Conservation (phyloP, 1,284 basidiomycete genomes). For the Leccinum ponderosum region DNA sequence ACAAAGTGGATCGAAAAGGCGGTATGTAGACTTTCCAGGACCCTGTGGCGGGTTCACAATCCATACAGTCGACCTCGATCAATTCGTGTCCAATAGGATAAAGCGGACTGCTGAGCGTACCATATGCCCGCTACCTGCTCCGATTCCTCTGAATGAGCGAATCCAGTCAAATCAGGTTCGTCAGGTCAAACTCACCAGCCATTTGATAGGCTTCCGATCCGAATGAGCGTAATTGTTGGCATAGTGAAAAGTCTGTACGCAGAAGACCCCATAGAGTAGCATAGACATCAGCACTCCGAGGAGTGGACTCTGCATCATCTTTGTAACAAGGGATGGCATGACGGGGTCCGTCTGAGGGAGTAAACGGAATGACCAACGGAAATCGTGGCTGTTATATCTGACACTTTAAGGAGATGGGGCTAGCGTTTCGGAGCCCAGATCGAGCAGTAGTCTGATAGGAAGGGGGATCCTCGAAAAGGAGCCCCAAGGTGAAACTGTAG, state of each 20-base stretch:
- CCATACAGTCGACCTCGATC: background rate
- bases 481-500: background rate
- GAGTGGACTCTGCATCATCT: slow-evolving; percentile 1
- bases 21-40: slow-evolving; percentile 7
- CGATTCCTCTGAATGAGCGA: background rate
- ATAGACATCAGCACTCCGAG: slow-evolving; percentile 6
- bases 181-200: slow-evolving; percentile 6
- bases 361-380: background rate
- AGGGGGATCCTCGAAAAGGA: background rate
- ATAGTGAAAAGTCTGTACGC: slow-evolving; percentile 12
- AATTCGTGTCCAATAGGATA: background rate
- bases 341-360: background rate
- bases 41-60: background rate
- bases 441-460: background rate
- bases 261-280: slow-evolving; percentile 10
- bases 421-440: background rate
- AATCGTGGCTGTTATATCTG: background rate
- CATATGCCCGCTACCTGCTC: slow-evolving; percentile 5
- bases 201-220: slow-evolving; percentile 1
- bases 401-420: background rate
- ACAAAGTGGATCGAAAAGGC: slow-evolving; percentile 9
- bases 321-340: background rate
- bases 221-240: slow-evolving; percentile 1
- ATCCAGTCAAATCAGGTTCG: background rate
- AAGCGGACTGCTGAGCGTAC: background rate